Evolutionary conservation across 441 rosid genomes (phyloP).

Genomic region (Metrosideros polymorpha): DNA sequence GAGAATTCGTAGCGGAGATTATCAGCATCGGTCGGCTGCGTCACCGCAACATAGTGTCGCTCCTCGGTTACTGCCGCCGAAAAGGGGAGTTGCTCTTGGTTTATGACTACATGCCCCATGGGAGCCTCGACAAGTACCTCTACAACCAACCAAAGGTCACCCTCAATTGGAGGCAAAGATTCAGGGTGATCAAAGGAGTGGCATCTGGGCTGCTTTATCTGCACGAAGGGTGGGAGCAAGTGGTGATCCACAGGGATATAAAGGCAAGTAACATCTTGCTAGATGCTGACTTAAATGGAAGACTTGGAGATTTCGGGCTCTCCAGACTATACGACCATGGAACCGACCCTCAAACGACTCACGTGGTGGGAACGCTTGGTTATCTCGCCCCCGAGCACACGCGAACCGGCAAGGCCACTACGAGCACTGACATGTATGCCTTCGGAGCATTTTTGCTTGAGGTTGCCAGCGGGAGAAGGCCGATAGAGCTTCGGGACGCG

Average conservation of each 20-base stretch:
- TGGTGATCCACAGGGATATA: constrained; percentile 67
- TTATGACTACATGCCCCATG: constrained; percentile 76
- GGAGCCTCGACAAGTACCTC: constrained; percentile 63
- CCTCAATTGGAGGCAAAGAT: constrained; percentile 65
- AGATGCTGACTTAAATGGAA: constrained; percentile 48
- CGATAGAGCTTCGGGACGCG: constrained; percentile 19
- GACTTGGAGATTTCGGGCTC: constrained; percentile 77
- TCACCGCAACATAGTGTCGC: constrained; percentile 64
- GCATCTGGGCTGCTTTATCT: constrained; percentile 68
- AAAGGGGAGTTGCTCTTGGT: constrained; percentile 59
- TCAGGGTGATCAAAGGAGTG: constrained; percentile 52
- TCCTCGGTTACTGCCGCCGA: constrained; percentile 59
- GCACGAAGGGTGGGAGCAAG: constrained; percentile 72
- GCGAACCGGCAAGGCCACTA: neutral
- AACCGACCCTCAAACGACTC: neutral
- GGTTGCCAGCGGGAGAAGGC: constrained; percentile 55
- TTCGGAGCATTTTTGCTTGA: constrained; percentile 58
- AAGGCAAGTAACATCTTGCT: constrained; percentile 75
- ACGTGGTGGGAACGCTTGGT: neutral
- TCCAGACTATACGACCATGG: constrained; percentile 18
- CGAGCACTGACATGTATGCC: neutral
- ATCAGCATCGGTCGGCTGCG: constrained; percentile 68
- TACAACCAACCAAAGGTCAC: constrained; percentile 35
- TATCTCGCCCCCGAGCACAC: neutral
- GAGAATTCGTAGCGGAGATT: constrained; percentile 69